These are phyloP conservation scores for Mortierella claussenii DNA, from an alignment of 192 early-diverging fungal genomes.

Conservation along the genomic window DNA sequence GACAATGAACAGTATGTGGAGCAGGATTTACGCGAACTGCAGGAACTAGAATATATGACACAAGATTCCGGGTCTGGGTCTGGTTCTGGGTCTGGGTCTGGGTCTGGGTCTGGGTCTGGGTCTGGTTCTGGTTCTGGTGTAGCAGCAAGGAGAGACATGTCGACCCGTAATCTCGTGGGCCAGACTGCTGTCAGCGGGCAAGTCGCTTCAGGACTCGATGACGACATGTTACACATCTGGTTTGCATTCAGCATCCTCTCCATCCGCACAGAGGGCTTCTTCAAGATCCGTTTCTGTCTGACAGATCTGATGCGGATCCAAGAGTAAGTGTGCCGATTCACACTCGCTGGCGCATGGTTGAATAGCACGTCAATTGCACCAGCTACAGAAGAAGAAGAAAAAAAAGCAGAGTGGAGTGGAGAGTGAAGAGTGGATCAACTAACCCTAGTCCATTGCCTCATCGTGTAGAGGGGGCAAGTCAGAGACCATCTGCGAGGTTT, in stretches of 20 bases:
- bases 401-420: too few species aligned
- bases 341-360: too few species aligned
- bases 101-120: neutral
- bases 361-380: too few species aligned
- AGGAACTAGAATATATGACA: constrained; percentile 9
- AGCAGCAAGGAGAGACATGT: constrained; percentile 13
- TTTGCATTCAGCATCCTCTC: constrained; percentile 47
- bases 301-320: constrained; percentile 28
- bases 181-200: constrained; percentile 38
- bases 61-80: neutral
- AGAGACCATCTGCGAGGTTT: constrained; percentile 19
- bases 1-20: constrained; percentile 23
- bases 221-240: constrained; percentile 24
- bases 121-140: neutral
- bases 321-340: constrained; percentile 8
- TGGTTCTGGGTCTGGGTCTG: too few species aligned
- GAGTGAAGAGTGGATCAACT: too few species aligned
- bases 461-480: constrained; percentile 24
- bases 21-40: constrained; percentile 15
- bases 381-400: too few species aligned
- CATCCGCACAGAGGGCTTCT: constrained; percentile 40
- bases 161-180: constrained; percentile 36
- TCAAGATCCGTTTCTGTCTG: constrained; percentile 37
- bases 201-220: constrained; percentile 19
- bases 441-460: too few species aligned